Evolutionary conservation across 495 filamentous ascomycete species (phyloP).

Genomic region (Neurospora sublineolata): DNA sequence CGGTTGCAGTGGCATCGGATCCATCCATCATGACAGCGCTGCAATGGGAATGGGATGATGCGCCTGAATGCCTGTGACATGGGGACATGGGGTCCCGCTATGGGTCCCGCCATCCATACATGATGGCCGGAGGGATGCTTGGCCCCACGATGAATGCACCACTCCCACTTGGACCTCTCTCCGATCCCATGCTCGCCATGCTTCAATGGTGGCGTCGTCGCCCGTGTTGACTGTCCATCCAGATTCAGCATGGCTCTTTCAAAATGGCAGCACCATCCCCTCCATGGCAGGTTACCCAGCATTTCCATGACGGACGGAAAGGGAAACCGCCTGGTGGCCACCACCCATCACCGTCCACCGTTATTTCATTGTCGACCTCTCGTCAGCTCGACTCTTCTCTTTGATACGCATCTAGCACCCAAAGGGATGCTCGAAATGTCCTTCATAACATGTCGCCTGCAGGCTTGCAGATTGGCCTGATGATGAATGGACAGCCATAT

Average conservation of each 20-base stretch:
- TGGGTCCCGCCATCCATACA: neutral
- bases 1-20: neutral
- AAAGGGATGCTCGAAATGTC: constrained; percentile 6
- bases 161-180: neutral
- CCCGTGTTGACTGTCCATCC: neutral
- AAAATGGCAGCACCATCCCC: neutral
- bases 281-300: neutral
- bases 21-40: neutral
- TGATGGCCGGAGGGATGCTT: neutral
- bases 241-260: neutral
- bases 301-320: neutral
- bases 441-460: constrained; percentile 16
- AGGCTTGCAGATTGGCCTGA: constrained; percentile 5
- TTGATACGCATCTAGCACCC: neutral
- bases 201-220: neutral
- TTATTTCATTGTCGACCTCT: neutral
- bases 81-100: neutral
- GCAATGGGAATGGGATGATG: neutral
- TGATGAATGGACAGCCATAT: constrained; percentile 20
- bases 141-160: neutral
- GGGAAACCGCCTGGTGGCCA: neutral
- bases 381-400: neutral
- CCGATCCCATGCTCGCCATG: neutral
- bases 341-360: neutral
- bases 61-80: neutral